These are phyloP conservation scores for Dacryopinax primogenitus DNA, from an alignment of 768 basidiomycete genomes.

Conservation along the genomic window DNA sequence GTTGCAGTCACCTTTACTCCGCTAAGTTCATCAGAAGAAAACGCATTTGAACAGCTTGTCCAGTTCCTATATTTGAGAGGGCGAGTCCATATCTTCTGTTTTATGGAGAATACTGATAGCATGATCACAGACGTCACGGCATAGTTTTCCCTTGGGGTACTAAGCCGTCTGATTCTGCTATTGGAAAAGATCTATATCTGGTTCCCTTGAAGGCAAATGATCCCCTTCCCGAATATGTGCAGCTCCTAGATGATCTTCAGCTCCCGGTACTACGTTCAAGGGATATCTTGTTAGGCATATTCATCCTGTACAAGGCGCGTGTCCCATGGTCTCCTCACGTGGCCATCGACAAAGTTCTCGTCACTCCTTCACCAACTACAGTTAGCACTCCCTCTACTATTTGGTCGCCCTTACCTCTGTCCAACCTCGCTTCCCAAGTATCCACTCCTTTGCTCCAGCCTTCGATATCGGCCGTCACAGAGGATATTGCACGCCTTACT, in stretches of 20 bases:
- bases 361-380: not conserved
- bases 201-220: slow-evolving; percentile 57
- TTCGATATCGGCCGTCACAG: not conserved
- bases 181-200: slow-evolving; percentile 78
- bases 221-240: slow-evolving; percentile 71
- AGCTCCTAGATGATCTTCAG: slow-evolving; percentile 61
- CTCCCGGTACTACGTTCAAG: slow-evolving; percentile 50
- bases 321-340: not conserved
- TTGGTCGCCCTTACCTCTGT: not conserved
- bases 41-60: slow-evolving; percentile 47
- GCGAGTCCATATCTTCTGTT: slow-evolving; percentile 32
- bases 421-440: not conserved
- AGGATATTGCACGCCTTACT: not conserved
- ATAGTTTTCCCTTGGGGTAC: slow-evolving; percentile 77
- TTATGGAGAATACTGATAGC: slow-evolving; percentile 9
- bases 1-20: slow-evolving; percentile 65
- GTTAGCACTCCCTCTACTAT: not conserved
- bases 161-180: slow-evolving; percentile 55
- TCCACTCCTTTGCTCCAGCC: not conserved
- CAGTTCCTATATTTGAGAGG: slow-evolving; percentile 60
- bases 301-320: slow-evolving; percentile 59
- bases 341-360: not conserved
- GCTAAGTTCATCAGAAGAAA: slow-evolving; percentile 31
- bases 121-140: slow-evolving; percentile 55
- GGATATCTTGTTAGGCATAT: slow-evolving; percentile 66